A percentile compares a stretch with the other conserved stretches of the same genome.
phyloP scores from a whole-genome alignment of 2,329 filamentous ascomycete species.

The Furcasterigmium sp. region DNA sequence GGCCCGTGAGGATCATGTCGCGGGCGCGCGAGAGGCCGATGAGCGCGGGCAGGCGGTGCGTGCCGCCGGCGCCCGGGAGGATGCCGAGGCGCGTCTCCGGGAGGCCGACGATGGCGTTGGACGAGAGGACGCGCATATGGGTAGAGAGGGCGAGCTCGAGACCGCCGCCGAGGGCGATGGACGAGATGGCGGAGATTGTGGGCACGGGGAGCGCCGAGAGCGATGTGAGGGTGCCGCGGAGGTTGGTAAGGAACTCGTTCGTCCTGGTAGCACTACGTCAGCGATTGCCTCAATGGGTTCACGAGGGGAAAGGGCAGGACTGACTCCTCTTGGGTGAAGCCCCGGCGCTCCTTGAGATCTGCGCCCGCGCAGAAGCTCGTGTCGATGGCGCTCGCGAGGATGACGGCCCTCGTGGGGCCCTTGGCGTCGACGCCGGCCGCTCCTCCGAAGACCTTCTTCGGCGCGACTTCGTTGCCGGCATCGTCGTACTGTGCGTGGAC shows the following conservation, averaged over 20 bases:
- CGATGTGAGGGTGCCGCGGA: constrained; percentile 69
- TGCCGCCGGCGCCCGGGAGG: constrained; percentile 90
- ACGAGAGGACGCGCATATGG: constrained; percentile 81
- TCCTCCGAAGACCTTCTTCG: constrained; percentile 36
- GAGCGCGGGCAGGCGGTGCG: constrained; percentile 75
- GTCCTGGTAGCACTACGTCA: constrained; percentile 60
- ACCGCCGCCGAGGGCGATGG: constrained; percentile 83
- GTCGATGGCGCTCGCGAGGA: constrained; percentile 82
- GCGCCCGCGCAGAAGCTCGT: constrained; percentile 89
- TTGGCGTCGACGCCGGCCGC: constrained; percentile 36
- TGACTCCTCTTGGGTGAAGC: constrained; percentile 74
- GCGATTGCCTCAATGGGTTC: neutral
- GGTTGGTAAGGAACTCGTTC: constrained; percentile 66
- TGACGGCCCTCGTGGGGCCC: constrained; percentile 69
- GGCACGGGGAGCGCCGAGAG: constrained; percentile 77
- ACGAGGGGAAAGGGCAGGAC: constrained; percentile 20
- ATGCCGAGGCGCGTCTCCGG: constrained; percentile 93
- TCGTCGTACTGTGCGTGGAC: constrained; percentile 60
- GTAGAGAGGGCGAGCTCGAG: constrained; percentile 89
- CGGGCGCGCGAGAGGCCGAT: constrained; percentile 79
- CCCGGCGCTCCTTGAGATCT: constrained; percentile 81
- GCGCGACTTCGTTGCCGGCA: constrained; percentile 45
- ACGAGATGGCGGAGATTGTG: constrained; percentile 83
- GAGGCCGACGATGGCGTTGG: constrained; percentile 71
- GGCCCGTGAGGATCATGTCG: constrained; percentile 84